Evolutionary conservation across 306 rosid species (phyloP), one percentile per base, ranked within the genome.

Genomic region (Luffa aegyptiaca): DNA sequence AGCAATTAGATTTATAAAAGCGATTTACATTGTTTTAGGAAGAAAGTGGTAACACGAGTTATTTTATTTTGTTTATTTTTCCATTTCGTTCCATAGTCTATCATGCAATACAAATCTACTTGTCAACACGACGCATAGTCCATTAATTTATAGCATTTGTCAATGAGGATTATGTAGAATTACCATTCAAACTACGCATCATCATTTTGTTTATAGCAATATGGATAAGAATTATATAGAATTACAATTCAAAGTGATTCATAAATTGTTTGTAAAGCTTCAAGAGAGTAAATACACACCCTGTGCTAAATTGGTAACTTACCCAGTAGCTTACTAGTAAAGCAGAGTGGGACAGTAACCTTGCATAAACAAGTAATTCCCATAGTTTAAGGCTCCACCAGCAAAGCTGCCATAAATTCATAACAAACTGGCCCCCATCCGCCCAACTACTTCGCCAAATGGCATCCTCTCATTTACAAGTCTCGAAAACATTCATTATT

Each of bases 341-440:
- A 44, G 76, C 76, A 20, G 53, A 11, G 52, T 20, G 10, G 35
- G 2, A 70, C 55, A 44, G 75, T 42, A 9, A 35, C 44, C 41
- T 16, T 69, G 37, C 56, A 70, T 44, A 20, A 44, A 26, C 10
- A 44, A 45, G 76, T 20, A 42, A 70, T 37, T 48, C 21, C 55
- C 9, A 21, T 45, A 12, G 76, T 44, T 70, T 69, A 69, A 69
- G 37, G 53, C 39, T 70, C 53, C 53, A 45, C 76, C 76, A 41
- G 49, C 53, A 69, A 44, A 20, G 55, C 76, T 70, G 76, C 53
- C 76, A 63, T 20, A n/a, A 70, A 70, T 70, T 44, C 55, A 71
- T 46, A 46, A 11, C 17, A 41, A 69, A 45, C 8, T 45, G 76
- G 76, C 11, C 76, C 74, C 70, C 35, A 10, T 6, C 55, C 16